Evolutionary conservation across 306 rosid species (phyloP).

Genomic region (Dryas octopetala): DNA sequence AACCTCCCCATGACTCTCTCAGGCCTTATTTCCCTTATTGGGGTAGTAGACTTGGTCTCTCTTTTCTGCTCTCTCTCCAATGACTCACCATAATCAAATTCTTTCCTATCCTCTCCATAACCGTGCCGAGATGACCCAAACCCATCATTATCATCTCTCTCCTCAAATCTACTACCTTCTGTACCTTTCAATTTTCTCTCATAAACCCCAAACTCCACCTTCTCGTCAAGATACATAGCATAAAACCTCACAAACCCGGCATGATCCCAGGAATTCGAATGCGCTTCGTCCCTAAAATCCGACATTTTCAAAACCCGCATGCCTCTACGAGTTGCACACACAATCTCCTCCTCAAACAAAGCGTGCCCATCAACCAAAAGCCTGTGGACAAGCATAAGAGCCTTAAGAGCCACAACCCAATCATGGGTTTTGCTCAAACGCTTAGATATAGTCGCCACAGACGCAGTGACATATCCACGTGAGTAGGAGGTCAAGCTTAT

Average conservation of each 20-base stretch:
- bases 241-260: constrained; percentile 67
- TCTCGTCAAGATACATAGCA: constrained; percentile 69
- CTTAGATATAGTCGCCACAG: constrained; percentile 52
- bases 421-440: constrained; percentile 71
- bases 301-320: constrained; percentile 60
- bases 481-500: constrained; percentile 54
- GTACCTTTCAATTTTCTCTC: constrained; percentile 46
- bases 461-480: constrained; percentile 55
- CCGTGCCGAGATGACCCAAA: too few relatives aligned
- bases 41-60: constrained; percentile 35
- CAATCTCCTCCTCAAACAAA: constrained; percentile 72
- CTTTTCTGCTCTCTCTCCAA: constrained; percentile 35
- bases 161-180: constrained; percentile 18
- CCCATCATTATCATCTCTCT: constrained; percentile 25
- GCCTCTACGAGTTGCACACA: constrained; percentile 49
- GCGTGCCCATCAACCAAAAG: constrained; percentile 67
- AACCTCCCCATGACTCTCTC: constrained; percentile 65
- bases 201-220: constrained; percentile 55
- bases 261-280: constrained; percentile 75
- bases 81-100: constrained; percentile 31
- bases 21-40: constrained; percentile 61
- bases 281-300: constrained; percentile 81
- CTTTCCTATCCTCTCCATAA: constrained; percentile 24
- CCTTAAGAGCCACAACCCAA: constrained; percentile 86
- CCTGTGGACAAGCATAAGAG: constrained; percentile 73